These are phyloP conservation scores for Populus trichocarpa DNA, from an alignment of 441 rosid genomes.

Conservation along the genomic window DNA sequence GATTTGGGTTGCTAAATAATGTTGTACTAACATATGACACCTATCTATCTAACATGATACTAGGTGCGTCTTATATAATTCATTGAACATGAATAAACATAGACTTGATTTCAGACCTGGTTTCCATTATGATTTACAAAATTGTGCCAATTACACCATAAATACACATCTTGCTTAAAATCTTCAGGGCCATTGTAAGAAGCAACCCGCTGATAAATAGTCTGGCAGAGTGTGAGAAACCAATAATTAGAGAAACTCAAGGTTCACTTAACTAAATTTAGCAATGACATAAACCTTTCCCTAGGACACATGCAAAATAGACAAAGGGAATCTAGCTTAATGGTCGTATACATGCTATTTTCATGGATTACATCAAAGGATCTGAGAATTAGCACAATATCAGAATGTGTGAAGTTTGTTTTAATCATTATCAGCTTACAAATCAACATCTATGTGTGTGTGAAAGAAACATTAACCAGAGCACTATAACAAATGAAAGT, in stretches of 20 bases:
- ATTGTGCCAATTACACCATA: neutral
- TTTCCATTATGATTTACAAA: neutral
- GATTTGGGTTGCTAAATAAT: too few relatives aligned
- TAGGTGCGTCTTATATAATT: too few relatives aligned
- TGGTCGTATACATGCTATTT: too few relatives aligned
- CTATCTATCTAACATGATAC: too few relatives aligned
- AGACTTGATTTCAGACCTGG: neutral
- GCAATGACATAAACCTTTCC: too few relatives aligned
- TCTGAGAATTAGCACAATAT: neutral
- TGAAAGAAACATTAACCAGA: conserved; percentile 6
- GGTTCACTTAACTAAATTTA: neutral
- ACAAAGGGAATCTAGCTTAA: neutral
- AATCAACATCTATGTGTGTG: too few relatives aligned
- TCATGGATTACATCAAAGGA: neutral
- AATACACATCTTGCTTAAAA: conserved; percentile 51
- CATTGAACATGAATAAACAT: too few relatives aligned
- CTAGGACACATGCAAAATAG: neutral
- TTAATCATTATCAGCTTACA: too few relatives aligned
- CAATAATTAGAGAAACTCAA: conserved; percentile 16
- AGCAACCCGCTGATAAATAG: conserved; percentile 52
- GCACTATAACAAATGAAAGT: conserved; percentile 12
- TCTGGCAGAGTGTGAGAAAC: conserved; percentile 38
- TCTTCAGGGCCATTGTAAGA: conserved; percentile 32
- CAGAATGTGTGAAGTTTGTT: neutral
- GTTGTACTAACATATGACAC: too few relatives aligned